Evolutionary conservation across 495 filamentous ascomycete genomes (phyloP), one percentile per base, ranked within the genome.

Genomic region (Talaromyces thailandensis): DNA sequence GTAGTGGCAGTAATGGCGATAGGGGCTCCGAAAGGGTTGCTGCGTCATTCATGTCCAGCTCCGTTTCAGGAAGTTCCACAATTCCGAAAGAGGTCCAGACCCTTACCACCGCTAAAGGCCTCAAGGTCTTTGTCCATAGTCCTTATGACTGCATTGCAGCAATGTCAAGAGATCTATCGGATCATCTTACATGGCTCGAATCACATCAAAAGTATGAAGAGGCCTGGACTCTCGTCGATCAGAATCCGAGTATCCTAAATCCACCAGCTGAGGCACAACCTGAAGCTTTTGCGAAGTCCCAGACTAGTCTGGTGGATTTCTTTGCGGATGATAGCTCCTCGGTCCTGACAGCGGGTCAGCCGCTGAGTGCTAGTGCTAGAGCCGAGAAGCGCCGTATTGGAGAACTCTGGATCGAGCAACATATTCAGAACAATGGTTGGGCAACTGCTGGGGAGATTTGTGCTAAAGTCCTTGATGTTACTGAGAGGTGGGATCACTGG

Each of bases 71-170:
- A 4, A 70, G 74, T 6, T 75, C 75, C 14, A 37, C 67, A 29
- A 64, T 71, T 23, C 64, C 76, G 7, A 77, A 76, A 58, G 76
- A 79, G 62, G 62, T 76, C 1, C 73, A 80, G 52, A 78, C 80
- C 62, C 68, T 79, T 51, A 68, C 76, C 18, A 71, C 73, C 18
- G 85, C 84, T 16, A 82, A 85, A 6, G 93, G 94, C 0, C 82
- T 92, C 64, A 98, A 97, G 66, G 90, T 98, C 26, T 96, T 96
- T 70, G 88, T 98, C 31, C 91, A 95, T 58, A 97, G 92, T 67
- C 95, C 95, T 1, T 98, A 94, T 66, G 94, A 98, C 74, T 96
- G 92, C 65, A 84, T 96, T 24, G 78, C 96, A 60, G 89, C 91
- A 0, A 88, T 93, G 0, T 91, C 91, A 67, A 78, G 94, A 64